Evolutionary conservation across 495 filamentous ascomycete genomes (phyloP).

Genomic region (Penicillium nucicola): DNA sequence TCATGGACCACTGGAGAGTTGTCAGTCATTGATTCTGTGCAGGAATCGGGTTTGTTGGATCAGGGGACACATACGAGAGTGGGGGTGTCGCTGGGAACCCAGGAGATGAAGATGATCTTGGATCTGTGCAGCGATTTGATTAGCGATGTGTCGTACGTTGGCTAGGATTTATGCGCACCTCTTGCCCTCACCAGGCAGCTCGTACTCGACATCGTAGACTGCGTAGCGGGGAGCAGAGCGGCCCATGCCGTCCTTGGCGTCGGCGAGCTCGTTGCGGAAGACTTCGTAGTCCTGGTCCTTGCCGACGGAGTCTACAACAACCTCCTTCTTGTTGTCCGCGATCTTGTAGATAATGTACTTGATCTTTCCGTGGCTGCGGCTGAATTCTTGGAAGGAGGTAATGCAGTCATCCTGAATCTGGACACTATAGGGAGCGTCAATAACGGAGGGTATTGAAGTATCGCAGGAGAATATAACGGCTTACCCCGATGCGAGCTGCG

Average conservation of each 20-base stretch:
- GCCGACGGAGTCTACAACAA: conserved; percentile 76
- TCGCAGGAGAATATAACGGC: conserved; percentile 5
- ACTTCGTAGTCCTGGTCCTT: conserved; percentile 63
- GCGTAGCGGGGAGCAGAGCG: conserved; percentile 75
- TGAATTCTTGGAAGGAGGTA: conserved; percentile 81
- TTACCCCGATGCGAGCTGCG: conserved; percentile 48
- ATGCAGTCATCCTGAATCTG: conserved; percentile 77
- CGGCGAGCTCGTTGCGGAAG: conserved; percentile 77
- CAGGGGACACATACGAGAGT: conserved; percentile 63
- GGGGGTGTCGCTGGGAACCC: conserved; percentile 81
- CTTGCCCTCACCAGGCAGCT: conserved; percentile 77
- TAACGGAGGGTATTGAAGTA: conserved; percentile 5
- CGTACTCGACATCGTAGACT: conserved; percentile 89
- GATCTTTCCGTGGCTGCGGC: conserved; percentile 73
- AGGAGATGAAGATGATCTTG: conserved; percentile 96
- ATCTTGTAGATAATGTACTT: conserved; percentile 99
- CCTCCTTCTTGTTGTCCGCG: conserved; percentile 84
- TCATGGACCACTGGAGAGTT: conserved; percentile 62
- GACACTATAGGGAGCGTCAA: conserved; percentile 56
- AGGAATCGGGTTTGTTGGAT: neutral
- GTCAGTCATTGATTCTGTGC: conserved; percentile 23
- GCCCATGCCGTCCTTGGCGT: conserved; percentile 66
- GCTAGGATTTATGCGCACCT: conserved; percentile 49
- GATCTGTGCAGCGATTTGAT: conserved; percentile 54
- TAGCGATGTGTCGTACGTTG: conserved; percentile 2